Base-by-base conservation (phyloP, 352 stramenopile genomes). In the Globisporangium acanthophoron region DNA sequence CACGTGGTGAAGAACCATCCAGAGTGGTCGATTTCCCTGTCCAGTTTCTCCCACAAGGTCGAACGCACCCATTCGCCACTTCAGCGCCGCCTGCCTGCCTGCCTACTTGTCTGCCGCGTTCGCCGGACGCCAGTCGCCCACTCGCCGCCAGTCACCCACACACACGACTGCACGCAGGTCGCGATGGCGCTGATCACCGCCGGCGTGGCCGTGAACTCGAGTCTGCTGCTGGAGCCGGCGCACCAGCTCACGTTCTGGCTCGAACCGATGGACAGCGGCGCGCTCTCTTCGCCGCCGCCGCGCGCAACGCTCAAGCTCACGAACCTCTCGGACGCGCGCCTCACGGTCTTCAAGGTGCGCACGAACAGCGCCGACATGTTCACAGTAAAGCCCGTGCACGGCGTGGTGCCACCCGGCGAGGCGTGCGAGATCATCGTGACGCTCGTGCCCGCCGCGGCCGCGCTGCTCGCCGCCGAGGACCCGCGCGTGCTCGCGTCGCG, bases 281-380 rank as follows among this genome's bases (percentile, higher is more conserved):
- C 44, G 24, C 24, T 27, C 24, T 27, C 24, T 27, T 27, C 24
- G 24, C 24, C 24, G 31, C 18, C 40, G 16, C 24, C 39, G 40
- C 54, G 50, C 51, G 54, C 60, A 48, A 35, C 49, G 54, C 55
- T 66, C 54, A 57, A 33, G 61, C 73, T 92, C n/a, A 76, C 64
- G 51, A 93, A 91, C 62, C 70, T 91, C 46, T 90, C 84, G 52
- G 46, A 56, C 24, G 51, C 56, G n/a, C 80, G 85, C 52, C 69
- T 74, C 58, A 66, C 88, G 16, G 67, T 90, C 12, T 91, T 88
- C 61, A 87, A 88, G 47, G 66, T 93, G 31, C 79, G 81, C 60
- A 93, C 84, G 41, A 88, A 79, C 62, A 82, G 88, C 63, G 74
- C 79, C 51, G 67, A 89, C 35, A 84, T 84, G 48, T 93, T 93